Percentiles rank a stretch among this genome's conserved stretches.
phyloP scores from a whole-genome alignment of 1,139 yeast genomes.

The Kodamaea anthophila region DNA sequence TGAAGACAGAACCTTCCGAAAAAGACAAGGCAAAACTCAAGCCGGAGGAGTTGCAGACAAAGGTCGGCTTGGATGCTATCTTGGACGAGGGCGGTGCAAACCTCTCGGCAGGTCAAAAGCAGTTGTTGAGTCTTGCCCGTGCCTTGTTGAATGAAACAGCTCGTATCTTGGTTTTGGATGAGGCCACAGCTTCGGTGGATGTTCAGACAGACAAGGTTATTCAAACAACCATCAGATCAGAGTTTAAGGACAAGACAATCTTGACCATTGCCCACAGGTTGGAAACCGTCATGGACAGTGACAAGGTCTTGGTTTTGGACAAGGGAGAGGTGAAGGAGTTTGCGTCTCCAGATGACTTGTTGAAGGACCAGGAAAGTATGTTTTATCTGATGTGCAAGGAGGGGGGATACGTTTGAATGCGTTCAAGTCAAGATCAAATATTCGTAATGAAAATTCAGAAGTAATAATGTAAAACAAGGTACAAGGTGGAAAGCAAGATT shows the following conservation, averaged over 20 bases:
- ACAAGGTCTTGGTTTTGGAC: slow-evolving; percentile 20
- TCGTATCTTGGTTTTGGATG: slow-evolving; percentile 20
- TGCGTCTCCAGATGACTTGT: slow-evolving; percentile 16
- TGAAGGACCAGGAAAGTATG: slow-evolving; percentile 13
- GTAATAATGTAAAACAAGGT: too few relatives aligned
- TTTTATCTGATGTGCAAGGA: slow-evolving; percentile 18
- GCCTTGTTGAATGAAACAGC: slow-evolving; percentile 15
- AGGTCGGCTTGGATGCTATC: slow-evolving; percentile 14
- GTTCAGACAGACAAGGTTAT: slow-evolving; percentile 23
- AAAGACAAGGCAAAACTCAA: slow-evolving; percentile 14
- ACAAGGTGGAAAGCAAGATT: too few relatives aligned
- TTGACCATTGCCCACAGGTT: slow-evolving; percentile 23
- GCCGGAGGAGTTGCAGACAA: slow-evolving; percentile 11
- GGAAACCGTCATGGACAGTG: slow-evolving; percentile 23
- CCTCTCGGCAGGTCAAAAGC: slow-evolving; percentile 20
- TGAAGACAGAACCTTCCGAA: slow-evolving; percentile 21
- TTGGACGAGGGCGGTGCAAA: slow-evolving; percentile 17
- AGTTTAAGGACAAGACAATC: slow-evolving; percentile 20
- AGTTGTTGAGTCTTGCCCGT: slow-evolving; percentile 17
- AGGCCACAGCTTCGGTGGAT: slow-evolving; percentile 24
- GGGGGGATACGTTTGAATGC: slow-evolving; percentile 17
- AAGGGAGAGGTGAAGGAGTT: slow-evolving; percentile 19
- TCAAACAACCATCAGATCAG: slow-evolving; percentile 19
- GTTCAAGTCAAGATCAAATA: too few relatives aligned
- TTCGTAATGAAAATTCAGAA: too few relatives aligned